Evolutionary conservation across 257 asterid species (phyloP).

Genomic region (Marsdenia floribunda): DNA sequence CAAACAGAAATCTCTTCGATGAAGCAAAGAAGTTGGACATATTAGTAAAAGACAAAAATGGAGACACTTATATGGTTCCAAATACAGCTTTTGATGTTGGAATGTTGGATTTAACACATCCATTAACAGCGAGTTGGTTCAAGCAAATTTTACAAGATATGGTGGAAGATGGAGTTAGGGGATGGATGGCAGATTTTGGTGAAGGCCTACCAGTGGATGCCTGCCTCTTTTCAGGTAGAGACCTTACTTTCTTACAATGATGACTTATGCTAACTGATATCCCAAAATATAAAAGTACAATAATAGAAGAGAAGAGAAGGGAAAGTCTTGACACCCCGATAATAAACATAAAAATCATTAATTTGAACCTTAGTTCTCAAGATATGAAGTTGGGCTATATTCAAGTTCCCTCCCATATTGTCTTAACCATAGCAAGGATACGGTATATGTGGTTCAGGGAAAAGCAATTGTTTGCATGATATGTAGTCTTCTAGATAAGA

Average conservation of each 20-base stretch:
- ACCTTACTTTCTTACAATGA: neutral
- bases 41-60: slow-evolving; percentile 67
- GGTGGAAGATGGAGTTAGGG: slow-evolving; percentile 94
- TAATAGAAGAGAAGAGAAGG: neutral
- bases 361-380: neutral
- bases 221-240: slow-evolving; percentile 70
- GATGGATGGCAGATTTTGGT: slow-evolving; percentile 99
- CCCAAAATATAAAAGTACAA: neutral
- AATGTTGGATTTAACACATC: slow-evolving; percentile 90
- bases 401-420: neutral
- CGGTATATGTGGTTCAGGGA: neutral
- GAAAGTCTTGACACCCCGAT: neutral
- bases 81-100: slow-evolving; percentile 95
- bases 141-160: slow-evolving; percentile 74
- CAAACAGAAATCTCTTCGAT: slow-evolving; percentile 58
- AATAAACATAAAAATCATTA: neutral
- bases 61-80: slow-evolving; percentile 81
- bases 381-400: neutral
- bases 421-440: neutral
- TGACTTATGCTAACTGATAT: neutral
- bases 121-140: slow-evolving; percentile 66
- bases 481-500: neutral
- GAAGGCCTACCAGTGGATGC: slow-evolving; percentile 97
- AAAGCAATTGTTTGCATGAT: neutral
- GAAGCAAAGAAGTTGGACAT: slow-evolving; percentile 80